Base-by-base conservation (phyloP, 2,329 filamentous ascomycete species). In the Colletotrichum sp. region DNA sequence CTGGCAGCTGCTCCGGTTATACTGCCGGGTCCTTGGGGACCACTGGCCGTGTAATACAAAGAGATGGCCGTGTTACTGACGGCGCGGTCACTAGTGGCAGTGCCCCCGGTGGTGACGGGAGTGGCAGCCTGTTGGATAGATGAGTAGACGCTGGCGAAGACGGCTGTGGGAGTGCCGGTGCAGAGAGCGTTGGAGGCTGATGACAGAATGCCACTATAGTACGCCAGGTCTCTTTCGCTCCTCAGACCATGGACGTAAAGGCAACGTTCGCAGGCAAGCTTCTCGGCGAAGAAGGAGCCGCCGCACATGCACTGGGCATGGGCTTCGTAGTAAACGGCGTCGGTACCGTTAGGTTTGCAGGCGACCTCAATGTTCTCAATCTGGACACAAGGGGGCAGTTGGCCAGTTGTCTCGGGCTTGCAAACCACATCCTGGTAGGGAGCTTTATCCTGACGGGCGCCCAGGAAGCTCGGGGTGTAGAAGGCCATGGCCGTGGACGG, bases 281-380 rank as follows among this genome's bases (percentile, higher is more conserved):
- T 88, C 75, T 87, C 85, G 32, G 76, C 49, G 80, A 89, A 89
- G 82, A 83, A 88, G 72, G 82, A 84, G 49, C 87, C 85, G 12
- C 79, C 80, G 80, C 87, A 89, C 59, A 76, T 76, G 67, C 75
- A 76, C 62, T 76, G 75, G 15, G 75, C 75, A 21, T 76, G 75
- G 26, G 78, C 81, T 57, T 79, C 75, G 68, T 75, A 75, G 72
- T 81, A 71, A 24, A 79, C 68, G 8, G 80, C 44, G 6, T 78
- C 65, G 4, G 80, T 82, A 62, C 81, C 81, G 64, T 82, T 83
- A 73, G 82, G 80, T 36, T 71, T 68, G 78, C 83, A 85, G n/a
- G 77, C 73, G 1, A 74, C 65, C 75, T 83, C 82, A 67, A 85
- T 83, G 69, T 74, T 79, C 67, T 74, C 72, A 67, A 84, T 80